Evolutionary conservation across 305 asterid genomes (phyloP), one percentile per base, ranked within the genome.

Genomic region (Petunia hybrid): DNA sequence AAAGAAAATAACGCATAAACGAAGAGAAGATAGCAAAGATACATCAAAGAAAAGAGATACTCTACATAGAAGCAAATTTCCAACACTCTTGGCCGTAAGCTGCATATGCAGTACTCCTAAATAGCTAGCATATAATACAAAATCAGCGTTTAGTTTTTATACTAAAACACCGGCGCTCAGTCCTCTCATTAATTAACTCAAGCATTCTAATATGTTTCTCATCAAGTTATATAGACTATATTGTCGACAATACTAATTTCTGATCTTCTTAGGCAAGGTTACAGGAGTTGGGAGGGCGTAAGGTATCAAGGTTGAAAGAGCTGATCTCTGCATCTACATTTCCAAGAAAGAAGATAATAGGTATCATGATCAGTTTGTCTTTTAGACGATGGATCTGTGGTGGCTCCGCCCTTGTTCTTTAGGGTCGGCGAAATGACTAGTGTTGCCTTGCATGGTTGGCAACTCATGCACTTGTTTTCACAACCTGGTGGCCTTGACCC

Each of bases 401-500:
- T 56, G 36, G 38, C 10, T 5, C 40, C 7, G 51, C n/a, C 56
- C 43, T 51, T 10, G 6, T 3, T 75, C 62, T 81, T 75, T 1
- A 74, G 83, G 48, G 80, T 81, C 2, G 81, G 80, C 38, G 89
- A 84, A 56, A 83, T 85, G 4, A 87, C 83, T 61, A 83, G 35
- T 67, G 80, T 83, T 13, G 90, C 87, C 77, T 62, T 76, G 81
- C 88, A 85, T 59, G 90, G 88, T 2, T 79, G 79, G 79, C 90
- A 87, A 53, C 13, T 83, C 90, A 85, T 69, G 83, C 88, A 87
- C 60, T 85, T 87, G 82, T 84, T 79, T 36, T 83, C 82, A 78
- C 90, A 87, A 2, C 68, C 78, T 1, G 88, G 90, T 63, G 88
- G 90, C 55, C 84, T 85, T 53, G 90, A 87, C 4, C 90, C 90